phyloP scores from a whole-genome alignment of 1,284 basidiomycete species.

The Puccinia polysora region DNA sequence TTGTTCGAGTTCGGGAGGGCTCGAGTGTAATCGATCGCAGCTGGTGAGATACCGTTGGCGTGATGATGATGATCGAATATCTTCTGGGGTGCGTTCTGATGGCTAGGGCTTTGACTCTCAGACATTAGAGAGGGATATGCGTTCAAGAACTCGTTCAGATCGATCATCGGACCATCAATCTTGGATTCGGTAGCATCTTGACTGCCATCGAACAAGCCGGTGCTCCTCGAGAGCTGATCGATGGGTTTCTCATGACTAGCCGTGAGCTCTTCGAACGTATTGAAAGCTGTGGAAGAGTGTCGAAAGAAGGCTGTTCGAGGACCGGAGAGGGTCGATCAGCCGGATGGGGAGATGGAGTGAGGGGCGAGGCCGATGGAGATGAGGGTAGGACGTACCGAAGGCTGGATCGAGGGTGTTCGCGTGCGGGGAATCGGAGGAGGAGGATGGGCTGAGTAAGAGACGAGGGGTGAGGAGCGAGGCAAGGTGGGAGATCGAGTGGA shows the following conservation, averaged over 20 bases:
- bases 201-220: neutral
- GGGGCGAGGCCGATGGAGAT: neutral
- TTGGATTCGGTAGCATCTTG: neutral
- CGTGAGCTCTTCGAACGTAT: constrained; percentile 11
- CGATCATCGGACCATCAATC: constrained; percentile 5
- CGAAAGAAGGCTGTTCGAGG: constrained; percentile 5
- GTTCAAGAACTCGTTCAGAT: constrained; percentile 24
- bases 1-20: neutral
- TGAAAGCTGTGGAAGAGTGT: constrained; percentile 1
- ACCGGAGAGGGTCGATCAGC: neutral
- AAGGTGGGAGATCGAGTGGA: constrained; percentile 2
- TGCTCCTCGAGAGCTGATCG: neutral
- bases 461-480: constrained; percentile 10
- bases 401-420: constrained; percentile 21
- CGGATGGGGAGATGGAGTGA: neutral
- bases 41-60: neutral
- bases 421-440: neutral
- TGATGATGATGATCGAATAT: neutral
- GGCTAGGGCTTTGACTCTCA: neutral
- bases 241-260: neutral
- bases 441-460: constrained; percentile 17
- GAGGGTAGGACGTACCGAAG: neutral
- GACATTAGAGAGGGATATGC: constrained; percentile 32
- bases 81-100: too few species aligned
- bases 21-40: constrained; percentile 10